A percentile compares a stretch with the other conserved stretches of the same genome.
These are phyloP conservation scores for Sporobolomyces roseus DNA, from an alignment of 768 basidiomycete genomes.

Conservation along the genomic window DNA sequence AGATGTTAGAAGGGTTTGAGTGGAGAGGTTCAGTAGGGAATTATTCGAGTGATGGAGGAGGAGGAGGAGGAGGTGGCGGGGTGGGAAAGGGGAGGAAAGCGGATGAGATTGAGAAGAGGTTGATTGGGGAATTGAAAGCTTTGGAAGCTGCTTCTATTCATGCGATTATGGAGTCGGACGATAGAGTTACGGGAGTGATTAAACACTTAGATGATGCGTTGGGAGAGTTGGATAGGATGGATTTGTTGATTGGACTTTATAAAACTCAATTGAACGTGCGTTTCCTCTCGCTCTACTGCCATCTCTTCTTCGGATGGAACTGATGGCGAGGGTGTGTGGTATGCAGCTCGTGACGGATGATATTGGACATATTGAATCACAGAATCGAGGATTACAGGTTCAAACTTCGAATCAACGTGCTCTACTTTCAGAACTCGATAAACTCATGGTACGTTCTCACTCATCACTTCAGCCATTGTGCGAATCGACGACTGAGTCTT, in stretches of 20 bases:
- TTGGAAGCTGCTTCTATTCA: conserved; percentile 96
- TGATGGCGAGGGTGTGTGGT: conserved; percentile 76
- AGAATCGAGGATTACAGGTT: conserved; percentile 92
- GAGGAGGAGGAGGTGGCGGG: conserved; percentile 62
- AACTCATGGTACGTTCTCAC: conserved; percentile 62
- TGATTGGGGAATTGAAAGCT: conserved; percentile 84
- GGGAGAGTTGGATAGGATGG: conserved; percentile 82
- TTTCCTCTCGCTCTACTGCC: conserved; percentile 2
- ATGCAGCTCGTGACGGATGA: conserved; percentile 82
- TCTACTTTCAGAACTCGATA: conserved; percentile 77
- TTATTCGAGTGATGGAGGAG: conserved; percentile 15
- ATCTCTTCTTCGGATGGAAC: conserved; percentile 52
- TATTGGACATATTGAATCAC: conserved; percentile 90
- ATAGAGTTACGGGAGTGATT: conserved; percentile 76
- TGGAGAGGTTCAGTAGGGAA: conserved; percentile 58
- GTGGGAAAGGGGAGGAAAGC: conserved; percentile 64
- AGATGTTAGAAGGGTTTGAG: conserved; percentile 98
- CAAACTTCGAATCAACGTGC: conserved; percentile 92
- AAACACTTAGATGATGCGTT: conserved; percentile 86
- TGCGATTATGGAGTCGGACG: conserved; percentile 94
- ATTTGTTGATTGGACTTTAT: conserved; percentile 81
- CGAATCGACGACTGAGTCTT: background rate
- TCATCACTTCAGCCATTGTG: background rate
- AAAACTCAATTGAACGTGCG: conserved; percentile 92
- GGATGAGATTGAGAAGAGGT: conserved; percentile 83